These are phyloP conservation scores for Rhizopogon sp. DNA, from an alignment of 768 basidiomycete species.

Conservation along the genomic window DNA sequence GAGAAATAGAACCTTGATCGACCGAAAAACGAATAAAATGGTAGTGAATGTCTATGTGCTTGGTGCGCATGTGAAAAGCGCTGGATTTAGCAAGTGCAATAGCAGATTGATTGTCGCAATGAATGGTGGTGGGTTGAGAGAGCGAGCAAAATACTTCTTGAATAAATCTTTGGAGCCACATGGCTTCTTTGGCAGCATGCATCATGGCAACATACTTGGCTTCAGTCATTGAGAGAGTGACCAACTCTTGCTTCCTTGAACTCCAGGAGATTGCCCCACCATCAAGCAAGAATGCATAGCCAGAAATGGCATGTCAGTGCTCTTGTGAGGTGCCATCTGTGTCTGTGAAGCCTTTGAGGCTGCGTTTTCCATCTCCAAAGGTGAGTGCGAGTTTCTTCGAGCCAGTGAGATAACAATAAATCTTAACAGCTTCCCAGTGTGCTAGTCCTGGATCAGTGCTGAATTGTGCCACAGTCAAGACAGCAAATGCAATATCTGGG, in stretches of 20 bases:
- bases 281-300: no score
- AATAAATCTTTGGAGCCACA: constrained; percentile 21
- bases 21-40: no score
- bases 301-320: no score
- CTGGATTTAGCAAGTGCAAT: background rate
- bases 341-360: no score
- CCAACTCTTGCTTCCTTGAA: constrained; percentile 1
- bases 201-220: constrained; percentile 40
- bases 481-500: no score
- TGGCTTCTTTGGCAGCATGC: constrained; percentile 7
- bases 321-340: no score
- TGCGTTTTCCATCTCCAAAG: no score
- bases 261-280: constrained; percentile 30
- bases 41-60: background rate
- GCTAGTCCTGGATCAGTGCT: no score
- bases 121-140: constrained; percentile 9
- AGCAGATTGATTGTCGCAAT: constrained; percentile 1
- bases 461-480: no score
- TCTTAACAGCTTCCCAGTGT: no score
- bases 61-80: background rate
- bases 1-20: background rate
- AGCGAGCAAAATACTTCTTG: constrained; percentile 12
- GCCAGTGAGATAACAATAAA: no score
- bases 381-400: no score
- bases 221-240: constrained; percentile 28